Conservation (phyloP, 495 filamentous ascomycete species). For the Neurospora sp. region DNA sequence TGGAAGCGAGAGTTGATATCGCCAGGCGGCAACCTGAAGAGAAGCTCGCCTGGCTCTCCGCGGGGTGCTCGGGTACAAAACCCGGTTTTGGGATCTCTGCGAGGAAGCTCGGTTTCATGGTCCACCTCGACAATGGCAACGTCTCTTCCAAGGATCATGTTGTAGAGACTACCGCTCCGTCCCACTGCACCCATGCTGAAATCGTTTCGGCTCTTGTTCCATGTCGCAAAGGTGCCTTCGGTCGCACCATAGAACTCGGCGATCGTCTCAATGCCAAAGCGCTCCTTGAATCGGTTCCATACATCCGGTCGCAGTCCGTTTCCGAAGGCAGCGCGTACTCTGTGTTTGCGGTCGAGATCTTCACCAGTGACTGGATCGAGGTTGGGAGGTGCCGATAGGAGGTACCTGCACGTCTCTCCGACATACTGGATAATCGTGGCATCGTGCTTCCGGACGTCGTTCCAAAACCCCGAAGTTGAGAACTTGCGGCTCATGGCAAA, state of each 20-base stretch:
- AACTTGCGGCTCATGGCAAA: conserved; percentile 72
- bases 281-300: conserved; percentile 78
- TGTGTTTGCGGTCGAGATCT: conserved; percentile 68
- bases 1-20: conserved; percentile 63
- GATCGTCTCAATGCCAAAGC: conserved; percentile 73
- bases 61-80: conserved; percentile 51
- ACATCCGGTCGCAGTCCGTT: conserved; percentile 91
- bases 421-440: conserved; percentile 91
- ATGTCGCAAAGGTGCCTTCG: conserved; percentile 62
- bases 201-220: conserved; percentile 67
- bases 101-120: conserved; percentile 57
- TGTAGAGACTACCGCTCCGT: conserved; percentile 54
- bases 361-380: conserved; percentile 55
- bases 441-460: conserved; percentile 58
- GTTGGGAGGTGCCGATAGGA: conserved; percentile 61
- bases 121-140: conserved; percentile 64
- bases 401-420: conserved; percentile 87
- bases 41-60: conserved; percentile 69
- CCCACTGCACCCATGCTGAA: conserved; percentile 76
- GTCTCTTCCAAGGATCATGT: conserved; percentile 38
- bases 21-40: conserved; percentile 59
- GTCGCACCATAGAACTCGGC: conserved; percentile 89
- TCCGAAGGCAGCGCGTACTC: conserved; percentile 72
- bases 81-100: conserved; percentile 61
- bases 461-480: conserved; percentile 73